Percentiles rank a stretch among this genome's conserved stretches.
These are phyloP conservation scores for Coemansia sp. DNA, from an alignment of 192 early-diverging fungal genomes.

Conservation along the genomic window DNA sequence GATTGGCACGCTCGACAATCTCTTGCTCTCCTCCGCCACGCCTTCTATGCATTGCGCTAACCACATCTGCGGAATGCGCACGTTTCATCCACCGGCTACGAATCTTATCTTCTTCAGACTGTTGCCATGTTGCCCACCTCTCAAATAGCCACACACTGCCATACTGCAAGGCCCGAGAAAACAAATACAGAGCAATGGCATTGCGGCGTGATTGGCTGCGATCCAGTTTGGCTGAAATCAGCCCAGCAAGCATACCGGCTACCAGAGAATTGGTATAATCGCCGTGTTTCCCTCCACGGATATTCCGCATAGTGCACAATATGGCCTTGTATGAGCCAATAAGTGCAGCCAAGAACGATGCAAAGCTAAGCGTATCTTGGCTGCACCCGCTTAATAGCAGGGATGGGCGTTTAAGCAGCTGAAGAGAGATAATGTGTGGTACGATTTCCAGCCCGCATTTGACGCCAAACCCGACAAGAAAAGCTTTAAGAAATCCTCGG, in stretches of 20 bases:
- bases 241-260: constrained; percentile 62
- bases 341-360: constrained; percentile 63
- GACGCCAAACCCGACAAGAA: constrained; percentile 57
- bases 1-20: neutral
- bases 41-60: neutral
- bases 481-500: constrained; percentile 64
- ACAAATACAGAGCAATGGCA: constrained; percentile 63
- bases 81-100: constrained; percentile 33
- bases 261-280: constrained; percentile 64
- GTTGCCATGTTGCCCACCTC: constrained; percentile 47
- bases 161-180: constrained; percentile 64
- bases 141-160: constrained; percentile 62
- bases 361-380: constrained; percentile 64
- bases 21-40: neutral
- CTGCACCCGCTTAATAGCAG: constrained; percentile 34
- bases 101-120: constrained; percentile 21
- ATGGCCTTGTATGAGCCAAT: constrained; percentile 64
- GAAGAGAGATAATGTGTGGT: constrained; percentile 57
- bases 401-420: constrained; percentile 41
- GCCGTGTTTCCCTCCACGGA: constrained; percentile 39
- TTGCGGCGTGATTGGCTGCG: constrained; percentile 58
- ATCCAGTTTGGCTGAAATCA: constrained; percentile 61
- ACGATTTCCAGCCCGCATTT: constrained; percentile 60
- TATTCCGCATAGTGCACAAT: constrained; percentile 59
- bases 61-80: constrained; percentile 23